These are phyloP conservation scores for Hymenoscyphus fraxineus DNA, from an alignment of 2,329 filamentous ascomycete species.

Conservation along the genomic window DNA sequence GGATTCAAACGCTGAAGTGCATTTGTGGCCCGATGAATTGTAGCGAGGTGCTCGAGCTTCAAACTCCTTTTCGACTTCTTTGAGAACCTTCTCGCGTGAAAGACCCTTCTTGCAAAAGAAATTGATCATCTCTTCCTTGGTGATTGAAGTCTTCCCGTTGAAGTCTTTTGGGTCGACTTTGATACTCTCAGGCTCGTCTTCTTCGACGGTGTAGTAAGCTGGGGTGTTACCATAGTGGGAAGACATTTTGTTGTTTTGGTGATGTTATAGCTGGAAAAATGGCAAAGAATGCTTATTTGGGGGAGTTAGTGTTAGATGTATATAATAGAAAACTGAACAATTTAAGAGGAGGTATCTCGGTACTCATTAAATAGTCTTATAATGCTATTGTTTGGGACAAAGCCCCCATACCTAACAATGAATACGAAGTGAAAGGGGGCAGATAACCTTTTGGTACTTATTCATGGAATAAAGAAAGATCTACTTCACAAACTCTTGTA, in stretches of 20 bases:
- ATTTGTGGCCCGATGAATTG: background rate
- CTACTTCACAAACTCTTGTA: background rate
- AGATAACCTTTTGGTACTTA: background rate
- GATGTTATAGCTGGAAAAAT: background rate
- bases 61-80: background rate
- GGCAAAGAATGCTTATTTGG: background rate
- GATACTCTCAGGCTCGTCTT: background rate
- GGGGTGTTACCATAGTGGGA: background rate
- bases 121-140: background rate
- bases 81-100: background rate
- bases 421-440: background rate
- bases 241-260: background rate
- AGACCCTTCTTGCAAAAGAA: background rate
- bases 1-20: background rate
- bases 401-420: background rate
- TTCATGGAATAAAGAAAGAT: background rate
- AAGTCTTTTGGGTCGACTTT: constrained; percentile 5
- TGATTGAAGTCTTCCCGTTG: constrained; percentile 12
- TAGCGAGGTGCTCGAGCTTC: background rate
- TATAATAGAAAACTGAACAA: background rate
- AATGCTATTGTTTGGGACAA: background rate
- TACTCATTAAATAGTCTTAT: background rate
- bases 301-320: background rate
- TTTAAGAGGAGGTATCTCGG: background rate
- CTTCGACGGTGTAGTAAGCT: background rate